Conservation (phyloP, 306 rosid genomes). For the Morella rubra region DNA sequence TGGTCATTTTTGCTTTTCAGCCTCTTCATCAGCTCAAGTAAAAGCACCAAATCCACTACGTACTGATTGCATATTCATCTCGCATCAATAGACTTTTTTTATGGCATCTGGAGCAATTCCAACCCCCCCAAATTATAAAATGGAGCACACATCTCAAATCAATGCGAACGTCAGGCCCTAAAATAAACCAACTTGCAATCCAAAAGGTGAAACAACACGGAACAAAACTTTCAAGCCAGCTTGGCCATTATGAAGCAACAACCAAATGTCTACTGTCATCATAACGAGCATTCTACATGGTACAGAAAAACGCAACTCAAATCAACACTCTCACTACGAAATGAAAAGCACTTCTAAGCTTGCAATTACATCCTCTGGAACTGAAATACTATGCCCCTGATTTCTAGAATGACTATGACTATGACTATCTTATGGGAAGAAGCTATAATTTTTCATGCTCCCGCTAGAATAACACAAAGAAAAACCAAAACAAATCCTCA, state of each 20-base stretch:
- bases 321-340: slow-evolving; percentile 26
- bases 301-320: slow-evolving; percentile 21
- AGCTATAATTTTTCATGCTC: slow-evolving; percentile 18
- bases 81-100: not conserved
- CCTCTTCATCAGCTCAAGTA: too few species aligned
- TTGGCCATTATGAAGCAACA: slow-evolving; percentile 8
- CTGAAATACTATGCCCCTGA: slow-evolving; percentile 18
- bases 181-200: not conserved
- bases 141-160: not conserved
- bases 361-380: slow-evolving; percentile 30
- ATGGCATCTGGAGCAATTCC: too few species aligned
- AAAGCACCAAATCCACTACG: too few species aligned
- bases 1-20: too few species aligned
- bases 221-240: not conserved
- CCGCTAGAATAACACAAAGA: slow-evolving; percentile 31
- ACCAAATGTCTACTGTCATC: not conserved
- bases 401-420: not conserved
- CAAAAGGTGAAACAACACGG: not conserved
- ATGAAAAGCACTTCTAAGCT: slow-evolving; percentile 18
- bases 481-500: slow-evolving; percentile 33
- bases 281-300: slow-evolving; percentile 5
- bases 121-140: too few species aligned
- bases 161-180: not conserved
- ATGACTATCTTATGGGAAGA: slow-evolving; percentile 31
- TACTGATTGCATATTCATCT: too few species aligned